phyloP scores from a whole-genome alignment of 2,329 filamentous ascomycete genomes.

The Colletotrichum aenigma region DNA sequence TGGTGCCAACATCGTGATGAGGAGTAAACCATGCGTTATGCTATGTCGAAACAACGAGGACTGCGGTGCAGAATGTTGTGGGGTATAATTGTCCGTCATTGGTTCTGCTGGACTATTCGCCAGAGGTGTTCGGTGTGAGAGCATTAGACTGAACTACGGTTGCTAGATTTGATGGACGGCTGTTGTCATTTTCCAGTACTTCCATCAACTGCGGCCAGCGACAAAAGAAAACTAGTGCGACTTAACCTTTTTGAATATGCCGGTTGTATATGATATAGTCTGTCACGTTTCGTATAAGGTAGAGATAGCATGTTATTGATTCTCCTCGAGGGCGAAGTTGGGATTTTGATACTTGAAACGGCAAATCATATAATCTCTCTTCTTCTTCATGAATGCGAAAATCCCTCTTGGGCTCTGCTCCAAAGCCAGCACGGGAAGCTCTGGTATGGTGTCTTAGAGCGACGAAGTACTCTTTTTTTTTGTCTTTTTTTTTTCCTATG shows the following conservation, averaged over 20 bases:
- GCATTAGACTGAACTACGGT: too few relatives aligned
- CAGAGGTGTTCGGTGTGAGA: background rate
- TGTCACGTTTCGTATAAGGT: background rate
- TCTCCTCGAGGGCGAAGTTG: background rate
- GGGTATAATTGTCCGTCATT: background rate
- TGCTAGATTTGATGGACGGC: too few relatives aligned
- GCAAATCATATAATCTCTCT: background rate
- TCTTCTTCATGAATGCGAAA: background rate
- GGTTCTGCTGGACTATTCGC: background rate
- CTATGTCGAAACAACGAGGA: background rate
- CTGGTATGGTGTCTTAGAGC: background rate
- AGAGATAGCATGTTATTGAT: background rate
- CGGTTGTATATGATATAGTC: background rate
- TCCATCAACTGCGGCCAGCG: too few relatives aligned
- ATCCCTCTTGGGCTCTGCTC: background rate
- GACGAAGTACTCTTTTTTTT: background rate
- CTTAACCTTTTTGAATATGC: background rate
- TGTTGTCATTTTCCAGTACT: too few relatives aligned
- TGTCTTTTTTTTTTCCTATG: too few relatives aligned
- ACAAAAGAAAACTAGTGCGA: background rate
- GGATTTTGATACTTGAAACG: background rate
- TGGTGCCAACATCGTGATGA: background rate
- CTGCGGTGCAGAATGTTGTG: too few relatives aligned
- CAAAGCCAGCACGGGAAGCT: background rate
- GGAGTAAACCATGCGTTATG: background rate